phyloP scores from a whole-genome alignment of 2,329 filamentous ascomycete species.

The Fusarium pseudocircinatum region DNA sequence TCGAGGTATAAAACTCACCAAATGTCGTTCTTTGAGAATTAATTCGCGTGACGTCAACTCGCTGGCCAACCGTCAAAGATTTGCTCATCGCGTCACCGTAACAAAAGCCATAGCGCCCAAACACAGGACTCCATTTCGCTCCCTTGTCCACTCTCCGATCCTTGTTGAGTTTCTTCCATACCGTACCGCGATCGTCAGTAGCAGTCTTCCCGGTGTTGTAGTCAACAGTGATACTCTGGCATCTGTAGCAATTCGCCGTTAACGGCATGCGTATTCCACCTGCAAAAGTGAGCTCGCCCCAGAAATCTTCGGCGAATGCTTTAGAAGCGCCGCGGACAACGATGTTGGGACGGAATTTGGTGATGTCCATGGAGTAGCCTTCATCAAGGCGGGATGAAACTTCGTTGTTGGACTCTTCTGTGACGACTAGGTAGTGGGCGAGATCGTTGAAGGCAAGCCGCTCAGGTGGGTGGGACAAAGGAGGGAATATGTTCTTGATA shows the following conservation, averaged over 20 bases:
- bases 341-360: constrained; percentile 41
- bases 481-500: constrained; percentile 5
- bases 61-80: constrained; percentile 17
- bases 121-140: constrained; percentile 39
- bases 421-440: constrained; percentile 39
- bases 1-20: constrained; percentile 6
- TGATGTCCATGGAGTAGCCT: constrained; percentile 32
- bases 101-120: constrained; percentile 39
- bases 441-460: constrained; percentile 32
- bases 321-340: constrained; percentile 32
- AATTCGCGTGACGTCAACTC: constrained; percentile 14
- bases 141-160: constrained; percentile 37
- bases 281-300: constrained; percentile 32
- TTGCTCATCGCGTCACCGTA: constrained; percentile 17
- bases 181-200: constrained; percentile 28
- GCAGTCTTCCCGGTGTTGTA: constrained; percentile 35
- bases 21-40: constrained; percentile 31
- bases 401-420: constrained; percentile 38
- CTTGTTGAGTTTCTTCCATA: constrained; percentile 41
- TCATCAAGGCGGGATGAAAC: constrained; percentile 24
- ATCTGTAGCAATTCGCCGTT: constrained; percentile 38
- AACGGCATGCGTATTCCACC: constrained; percentile 30
- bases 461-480: constrained; percentile 14
- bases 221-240: constrained; percentile 41
- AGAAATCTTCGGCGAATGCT: constrained; percentile 35